Percentiles rank a stretch among this genome's conserved stretches.
These are phyloP conservation scores for Diaporthe vexans DNA, from an alignment of 2,329 filamentous ascomycete species.

Conservation along the genomic window DNA sequence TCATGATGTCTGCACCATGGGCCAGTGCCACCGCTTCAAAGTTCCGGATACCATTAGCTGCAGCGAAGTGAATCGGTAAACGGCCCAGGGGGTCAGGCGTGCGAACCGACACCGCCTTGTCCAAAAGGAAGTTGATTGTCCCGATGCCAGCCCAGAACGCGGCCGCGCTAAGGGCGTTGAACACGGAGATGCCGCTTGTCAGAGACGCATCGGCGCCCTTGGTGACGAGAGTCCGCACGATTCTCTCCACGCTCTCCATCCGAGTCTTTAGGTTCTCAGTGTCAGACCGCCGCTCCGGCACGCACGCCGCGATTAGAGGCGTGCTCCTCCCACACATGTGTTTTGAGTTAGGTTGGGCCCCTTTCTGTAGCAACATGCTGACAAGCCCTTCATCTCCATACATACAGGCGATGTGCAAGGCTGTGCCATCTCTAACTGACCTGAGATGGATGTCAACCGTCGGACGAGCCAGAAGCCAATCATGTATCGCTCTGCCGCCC, in stretches of 20 bases:
- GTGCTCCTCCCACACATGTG: not conserved
- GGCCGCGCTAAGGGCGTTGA: constrained; percentile 12
- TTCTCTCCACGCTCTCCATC: not conserved
- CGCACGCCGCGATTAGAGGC: not conserved
- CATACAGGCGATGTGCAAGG: not conserved
- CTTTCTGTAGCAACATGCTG: not conserved
- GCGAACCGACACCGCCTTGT: not conserved
- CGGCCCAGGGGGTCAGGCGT: constrained; percentile 13
- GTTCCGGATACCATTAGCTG: constrained; percentile 12
- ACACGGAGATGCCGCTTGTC: not conserved
- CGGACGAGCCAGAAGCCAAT: not conserved
- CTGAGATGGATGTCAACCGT: not conserved
- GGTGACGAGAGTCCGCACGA: not conserved
- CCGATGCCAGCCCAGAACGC: not conserved
- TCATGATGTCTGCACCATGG: constrained; percentile 15
- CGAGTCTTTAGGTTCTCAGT: not conserved
- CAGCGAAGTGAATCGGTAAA: constrained; percentile 12
- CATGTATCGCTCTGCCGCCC: not conserved
- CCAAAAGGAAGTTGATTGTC: constrained; percentile 17
- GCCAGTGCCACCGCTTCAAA: constrained; percentile 18
- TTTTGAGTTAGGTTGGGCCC: not conserved
- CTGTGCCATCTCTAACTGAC: not conserved
- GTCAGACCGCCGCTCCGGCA: not conserved
- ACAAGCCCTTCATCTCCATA: not conserved
- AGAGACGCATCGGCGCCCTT: not conserved